These are phyloP conservation scores for Cladosporium sp. DNA, from an alignment of 2,329 filamentous ascomycete genomes.

Conservation along the genomic window DNA sequence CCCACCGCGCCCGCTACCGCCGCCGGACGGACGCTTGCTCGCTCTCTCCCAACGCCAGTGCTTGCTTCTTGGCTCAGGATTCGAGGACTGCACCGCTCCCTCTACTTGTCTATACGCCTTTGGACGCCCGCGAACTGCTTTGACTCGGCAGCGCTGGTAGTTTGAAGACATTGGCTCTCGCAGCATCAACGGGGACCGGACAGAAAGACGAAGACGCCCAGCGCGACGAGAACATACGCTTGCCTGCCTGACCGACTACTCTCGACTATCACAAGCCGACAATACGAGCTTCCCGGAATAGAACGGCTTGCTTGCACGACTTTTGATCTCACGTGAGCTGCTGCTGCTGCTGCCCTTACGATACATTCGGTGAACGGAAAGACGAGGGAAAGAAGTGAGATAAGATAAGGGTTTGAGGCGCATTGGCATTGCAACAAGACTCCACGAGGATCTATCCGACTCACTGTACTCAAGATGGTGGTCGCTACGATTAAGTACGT, in stretches of 20 bases:
- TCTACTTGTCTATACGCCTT: too few species aligned
- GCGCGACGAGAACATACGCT: too few species aligned
- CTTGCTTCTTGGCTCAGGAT: background rate
- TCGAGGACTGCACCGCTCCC: background rate
- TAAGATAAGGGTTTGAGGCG: conserved; percentile 5
- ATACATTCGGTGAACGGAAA: background rate
- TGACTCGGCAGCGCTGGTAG: background rate
- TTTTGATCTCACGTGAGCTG: too few species aligned
- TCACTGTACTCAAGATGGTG: conserved; percentile 23
- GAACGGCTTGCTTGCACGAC: background rate
- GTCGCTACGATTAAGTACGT: conserved; percentile 33
- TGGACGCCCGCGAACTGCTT: background rate
- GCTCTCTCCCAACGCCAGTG: background rate
- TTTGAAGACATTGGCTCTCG: background rate
- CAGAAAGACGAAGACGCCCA: too few species aligned
- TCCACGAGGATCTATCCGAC: background rate
- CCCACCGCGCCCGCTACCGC: background rate
- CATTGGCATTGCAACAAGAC: background rate
- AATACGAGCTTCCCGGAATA: conserved; percentile 2
- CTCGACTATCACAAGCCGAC: conserved; percentile 12
- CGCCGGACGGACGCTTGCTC: background rate
- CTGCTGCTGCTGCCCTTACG: background rate
- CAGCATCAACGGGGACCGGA: background rate
- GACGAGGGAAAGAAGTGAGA: background rate
- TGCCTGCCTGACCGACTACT: background rate